Percentiles rank a stretch among this genome's conserved stretches.
These are phyloP conservation scores for Polymyxa betae DNA, from an alignment of 208 protist genomes.

Conservation along the genomic window DNA sequence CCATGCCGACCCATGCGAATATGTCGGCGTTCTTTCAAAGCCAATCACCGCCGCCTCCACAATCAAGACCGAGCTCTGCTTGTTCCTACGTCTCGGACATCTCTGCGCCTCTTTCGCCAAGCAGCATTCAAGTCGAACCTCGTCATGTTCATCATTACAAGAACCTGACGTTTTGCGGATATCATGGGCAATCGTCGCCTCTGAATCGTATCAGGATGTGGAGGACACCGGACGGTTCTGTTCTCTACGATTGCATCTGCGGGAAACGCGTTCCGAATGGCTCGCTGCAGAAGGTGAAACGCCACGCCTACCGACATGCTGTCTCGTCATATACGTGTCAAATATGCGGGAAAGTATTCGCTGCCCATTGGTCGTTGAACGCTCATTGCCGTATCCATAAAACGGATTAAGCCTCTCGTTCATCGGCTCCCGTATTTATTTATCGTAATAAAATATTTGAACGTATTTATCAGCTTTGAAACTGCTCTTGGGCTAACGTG, in stretches of 20 bases:
- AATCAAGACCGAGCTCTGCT: too few species aligned
- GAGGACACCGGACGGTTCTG: background rate
- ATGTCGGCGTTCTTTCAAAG: too few species aligned
- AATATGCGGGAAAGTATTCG: conserved; percentile 25
- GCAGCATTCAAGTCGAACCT: background rate
- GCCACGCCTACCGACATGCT: conserved; percentile 43
- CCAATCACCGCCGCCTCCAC: too few species aligned
- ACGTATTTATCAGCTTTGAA: too few species aligned
- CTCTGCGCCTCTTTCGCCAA: too few species aligned
- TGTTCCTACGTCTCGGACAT: too few species aligned
- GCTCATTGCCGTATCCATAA: conserved; percentile 34
- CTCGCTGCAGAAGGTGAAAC: conserved; percentile 45
- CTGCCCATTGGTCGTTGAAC: conserved; percentile 20
- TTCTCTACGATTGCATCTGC: conserved; percentile 49
- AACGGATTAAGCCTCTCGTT: background rate
- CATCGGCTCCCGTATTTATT: too few species aligned
- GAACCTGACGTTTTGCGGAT: background rate
- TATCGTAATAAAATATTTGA: too few species aligned
- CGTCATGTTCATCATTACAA: conserved; percentile 25
- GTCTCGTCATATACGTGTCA: conserved; percentile 7
- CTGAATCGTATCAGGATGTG: conserved; percentile 31
- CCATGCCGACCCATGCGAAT: too few species aligned
- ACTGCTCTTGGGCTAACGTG: too few species aligned
- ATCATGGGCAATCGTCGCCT: conserved; percentile 7
- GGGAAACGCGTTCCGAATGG: conserved; percentile 23